phyloP scores from a whole-genome alignment of 2,329 filamentous ascomycete genomes.

The Claviceps cyperi region DNA sequence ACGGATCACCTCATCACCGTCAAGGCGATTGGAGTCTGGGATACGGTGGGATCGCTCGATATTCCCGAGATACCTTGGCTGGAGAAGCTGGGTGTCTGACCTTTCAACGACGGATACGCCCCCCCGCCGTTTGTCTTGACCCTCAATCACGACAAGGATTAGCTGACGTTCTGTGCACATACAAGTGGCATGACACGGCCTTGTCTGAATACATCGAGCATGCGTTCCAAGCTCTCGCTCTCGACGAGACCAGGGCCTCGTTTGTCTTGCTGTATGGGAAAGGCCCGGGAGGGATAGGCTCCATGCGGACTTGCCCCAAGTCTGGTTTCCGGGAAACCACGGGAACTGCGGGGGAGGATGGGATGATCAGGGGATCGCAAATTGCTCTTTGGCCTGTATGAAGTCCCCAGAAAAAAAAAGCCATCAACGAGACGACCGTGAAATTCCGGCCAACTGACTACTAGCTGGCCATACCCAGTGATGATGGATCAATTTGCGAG shows the following conservation, averaged over 20 bases:
- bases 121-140: constrained; percentile 3
- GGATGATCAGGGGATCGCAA: constrained; percentile 32
- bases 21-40: constrained; percentile 32
- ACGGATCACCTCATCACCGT: constrained; percentile 29
- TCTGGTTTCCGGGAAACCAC: constrained; percentile 60
- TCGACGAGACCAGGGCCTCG: constrained; percentile 40
- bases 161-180: constrained; percentile 24
- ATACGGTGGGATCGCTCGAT: constrained; percentile 28
- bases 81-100: constrained; percentile 30
- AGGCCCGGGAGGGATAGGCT: constrained; percentile 22
- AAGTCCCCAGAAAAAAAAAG: neutral
- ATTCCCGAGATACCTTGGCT: constrained; percentile 32
- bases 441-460: no score
- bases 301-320: constrained; percentile 31
- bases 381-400: constrained; percentile 25
- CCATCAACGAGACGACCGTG: no score
- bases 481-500: constrained; percentile 43
- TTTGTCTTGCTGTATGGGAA: constrained; percentile 44
- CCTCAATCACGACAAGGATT: neutral
- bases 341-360: constrained; percentile 58
- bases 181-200: constrained; percentile 38
- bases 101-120: constrained; percentile 32
- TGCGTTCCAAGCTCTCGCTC: constrained; percentile 43
- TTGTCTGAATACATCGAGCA: constrained; percentile 38
- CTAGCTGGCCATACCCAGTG: constrained; percentile 19